Conservation (phyloP, 768 basidiomycete species). For the Boletus eberwhitei region DNA sequence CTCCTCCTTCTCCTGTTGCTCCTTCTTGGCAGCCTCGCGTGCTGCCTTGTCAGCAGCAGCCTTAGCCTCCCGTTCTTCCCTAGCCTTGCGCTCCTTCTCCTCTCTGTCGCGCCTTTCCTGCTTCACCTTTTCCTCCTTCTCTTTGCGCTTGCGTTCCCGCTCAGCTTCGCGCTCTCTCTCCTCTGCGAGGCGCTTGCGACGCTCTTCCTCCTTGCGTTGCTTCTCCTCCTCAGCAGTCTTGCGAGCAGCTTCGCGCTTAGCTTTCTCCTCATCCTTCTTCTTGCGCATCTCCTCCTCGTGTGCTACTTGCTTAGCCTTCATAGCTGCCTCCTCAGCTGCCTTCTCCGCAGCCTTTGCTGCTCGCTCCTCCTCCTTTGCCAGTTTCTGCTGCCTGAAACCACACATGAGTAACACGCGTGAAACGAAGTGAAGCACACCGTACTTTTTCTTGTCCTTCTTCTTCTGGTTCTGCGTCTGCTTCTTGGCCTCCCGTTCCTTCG, state of each 20-base stretch:
- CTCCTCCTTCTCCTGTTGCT: slow-evolving; percentile 59
- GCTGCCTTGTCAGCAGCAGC: slow-evolving; percentile 47
- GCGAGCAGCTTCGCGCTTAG: slow-evolving; percentile 68
- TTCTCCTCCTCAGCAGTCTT: slow-evolving; percentile 83
- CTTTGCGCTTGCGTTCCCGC: slow-evolving; percentile 67
- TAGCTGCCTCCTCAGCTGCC: slow-evolving; percentile 79
- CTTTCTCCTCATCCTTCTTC: slow-evolving; percentile 85
- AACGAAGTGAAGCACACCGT: slow-evolving; percentile 26
- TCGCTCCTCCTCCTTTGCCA: slow-evolving; percentile 88
- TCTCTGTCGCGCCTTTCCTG: slow-evolving; percentile 53
- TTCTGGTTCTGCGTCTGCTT: slow-evolving; percentile 93
- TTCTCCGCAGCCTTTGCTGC: slow-evolving; percentile 80
- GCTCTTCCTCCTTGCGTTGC: slow-evolving; percentile 79
- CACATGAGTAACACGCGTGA: slow-evolving; percentile 1
- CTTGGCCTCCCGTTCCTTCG: slow-evolving; percentile 88
- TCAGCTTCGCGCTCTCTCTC: slow-evolving; percentile 80
- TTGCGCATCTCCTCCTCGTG: slow-evolving; percentile 78
- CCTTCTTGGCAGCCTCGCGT: slow-evolving; percentile 36
- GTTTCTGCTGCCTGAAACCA: slow-evolving; percentile 74
- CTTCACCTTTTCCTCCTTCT: slow-evolving; percentile 63
- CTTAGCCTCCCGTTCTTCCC: slow-evolving; percentile 63
- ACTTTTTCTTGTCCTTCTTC: slow-evolving; percentile 99
- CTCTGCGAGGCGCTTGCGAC: slow-evolving; percentile 68
- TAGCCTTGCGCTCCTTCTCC: slow-evolving; percentile 60
- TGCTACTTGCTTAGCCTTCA: slow-evolving; percentile 70